phyloP scores from a whole-genome alignment of 495 filamentous ascomycete species.

The Extremus antarcticus region DNA sequence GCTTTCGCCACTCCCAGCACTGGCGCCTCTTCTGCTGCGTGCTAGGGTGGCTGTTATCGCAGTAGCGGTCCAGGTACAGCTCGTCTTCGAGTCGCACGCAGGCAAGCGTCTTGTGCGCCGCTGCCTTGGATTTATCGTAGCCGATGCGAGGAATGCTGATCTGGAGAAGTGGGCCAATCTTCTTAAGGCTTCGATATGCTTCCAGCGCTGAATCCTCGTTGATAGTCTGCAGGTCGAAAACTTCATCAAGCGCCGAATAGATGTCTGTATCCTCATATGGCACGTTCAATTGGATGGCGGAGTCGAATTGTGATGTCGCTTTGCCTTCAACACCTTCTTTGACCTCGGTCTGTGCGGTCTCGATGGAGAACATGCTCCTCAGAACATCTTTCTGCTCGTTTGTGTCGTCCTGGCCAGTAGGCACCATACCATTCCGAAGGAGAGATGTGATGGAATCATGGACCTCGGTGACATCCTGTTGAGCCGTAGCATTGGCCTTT shows the following conservation, averaged over 20 bases:
- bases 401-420: slow-evolving; percentile 45
- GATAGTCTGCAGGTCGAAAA: slow-evolving; percentile 13
- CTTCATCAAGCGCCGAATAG: slow-evolving; percentile 63
- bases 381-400: slow-evolving; percentile 73
- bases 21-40: slow-evolving; percentile 52
- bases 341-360: slow-evolving; percentile 5
- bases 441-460: slow-evolving; percentile 85
- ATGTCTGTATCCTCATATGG: slow-evolving; percentile 38
- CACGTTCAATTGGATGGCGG: slow-evolving; percentile 15
- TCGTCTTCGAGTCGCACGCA: slow-evolving; percentile 63
- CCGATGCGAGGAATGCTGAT: slow-evolving; percentile 76
- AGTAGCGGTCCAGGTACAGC: slow-evolving; percentile 82
- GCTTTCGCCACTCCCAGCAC: slow-evolving; percentile 64
- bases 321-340: slow-evolving; percentile 2
- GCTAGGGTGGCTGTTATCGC: slow-evolving; percentile 51
- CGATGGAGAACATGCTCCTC: slow-evolving; percentile 40
- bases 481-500: slow-evolving; percentile 45
- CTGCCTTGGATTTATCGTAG: slow-evolving; percentile 46
- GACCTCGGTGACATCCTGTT: slow-evolving; percentile 85
- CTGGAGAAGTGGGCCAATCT: slow-evolving; percentile 73
- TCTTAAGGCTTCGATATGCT: slow-evolving; percentile 65
- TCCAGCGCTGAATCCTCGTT: slow-evolving; percentile 34
- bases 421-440: slow-evolving; percentile 74
- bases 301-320: neutral
- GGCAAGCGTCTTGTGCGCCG: slow-evolving; percentile 63